Conservation (phyloP, 805 yeast species). For the Kazachstania psychrophila region DNA sequence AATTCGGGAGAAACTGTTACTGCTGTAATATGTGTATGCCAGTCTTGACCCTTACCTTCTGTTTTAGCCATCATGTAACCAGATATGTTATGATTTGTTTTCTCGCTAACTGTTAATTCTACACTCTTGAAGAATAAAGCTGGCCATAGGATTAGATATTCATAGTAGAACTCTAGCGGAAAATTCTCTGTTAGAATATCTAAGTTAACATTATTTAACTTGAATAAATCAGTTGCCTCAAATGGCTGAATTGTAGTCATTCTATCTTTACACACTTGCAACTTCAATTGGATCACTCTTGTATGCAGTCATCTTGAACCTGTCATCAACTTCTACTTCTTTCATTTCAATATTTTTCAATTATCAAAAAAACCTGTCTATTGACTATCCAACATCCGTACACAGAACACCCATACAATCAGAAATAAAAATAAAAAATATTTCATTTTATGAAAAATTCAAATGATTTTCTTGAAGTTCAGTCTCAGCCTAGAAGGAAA, state of each 20-base stretch:
- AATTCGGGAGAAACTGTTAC: conserved; percentile 80
- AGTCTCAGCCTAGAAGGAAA: too few species aligned
- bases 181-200: conserved; percentile 91
- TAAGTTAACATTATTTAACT: conserved; percentile 64
- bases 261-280: neutral
- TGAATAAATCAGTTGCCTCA: conserved; percentile 74
- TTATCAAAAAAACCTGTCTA: too few species aligned
- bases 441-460: too few species aligned
- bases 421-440: too few species aligned
- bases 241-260: conserved; percentile 91
- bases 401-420: too few species aligned
- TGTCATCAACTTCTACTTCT: too few species aligned
- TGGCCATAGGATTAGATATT: conserved; percentile 83
- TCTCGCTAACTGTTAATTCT: conserved; percentile 34
- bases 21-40: conserved; percentile 97
- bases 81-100: conserved; percentile 26
- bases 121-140: conserved; percentile 71
- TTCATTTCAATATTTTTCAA: too few species aligned
- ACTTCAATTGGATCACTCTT: too few species aligned
- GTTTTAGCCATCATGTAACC: conserved; percentile 95
- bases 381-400: too few species aligned
- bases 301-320: too few species aligned
- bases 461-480: too few species aligned
- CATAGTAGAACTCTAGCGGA: conserved; percentile 71
- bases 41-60: conserved; percentile 74